Conservation (phyloP, 108 stramenopile genomes). For the Fistulifera solaris region DNA sequence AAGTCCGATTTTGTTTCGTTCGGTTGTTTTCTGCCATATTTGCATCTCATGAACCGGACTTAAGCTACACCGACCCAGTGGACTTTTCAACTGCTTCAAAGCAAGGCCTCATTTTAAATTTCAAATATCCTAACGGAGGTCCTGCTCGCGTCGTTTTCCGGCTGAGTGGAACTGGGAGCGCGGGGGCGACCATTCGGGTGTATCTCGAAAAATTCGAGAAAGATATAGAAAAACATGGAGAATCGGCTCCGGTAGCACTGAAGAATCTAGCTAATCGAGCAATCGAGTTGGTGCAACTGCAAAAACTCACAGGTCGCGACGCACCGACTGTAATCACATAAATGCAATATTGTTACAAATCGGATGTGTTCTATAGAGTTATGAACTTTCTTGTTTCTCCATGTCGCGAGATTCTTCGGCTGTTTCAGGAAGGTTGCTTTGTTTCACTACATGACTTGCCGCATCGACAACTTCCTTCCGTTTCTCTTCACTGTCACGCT, state of each 20-base stretch:
- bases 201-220: slow-evolving; percentile 94
- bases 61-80: slow-evolving; percentile 92
- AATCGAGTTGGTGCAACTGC: slow-evolving; percentile 53
- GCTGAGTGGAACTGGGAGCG: slow-evolving; percentile 90
- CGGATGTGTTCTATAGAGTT: too few relatives aligned
- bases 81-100: slow-evolving; percentile 80
- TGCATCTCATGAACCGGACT: not conserved
- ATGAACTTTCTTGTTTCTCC: too few relatives aligned
- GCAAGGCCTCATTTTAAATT: slow-evolving; percentile 89
- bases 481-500: slow-evolving; percentile 1
- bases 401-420: too few relatives aligned
- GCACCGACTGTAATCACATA: slow-evolving; percentile 81
- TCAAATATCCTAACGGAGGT: slow-evolving; percentile 75
- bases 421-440: too few relatives aligned
- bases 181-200: slow-evolving; percentile 98
- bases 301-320: slow-evolving; percentile 64
- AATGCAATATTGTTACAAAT: too few relatives aligned
- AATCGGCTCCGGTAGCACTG: slow-evolving; percentile 61
- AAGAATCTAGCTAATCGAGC: slow-evolving; percentile 70
- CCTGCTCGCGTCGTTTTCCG: slow-evolving; percentile 92
- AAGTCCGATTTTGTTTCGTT: slow-evolving; percentile 8
- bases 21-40: not conserved
- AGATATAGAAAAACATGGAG: slow-evolving; percentile 50
- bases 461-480: slow-evolving; percentile 1
- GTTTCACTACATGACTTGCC: not conserved